Conservation (phyloP, 1,284 basidiomycete genomes). For the Boletus holoroseus region DNA sequence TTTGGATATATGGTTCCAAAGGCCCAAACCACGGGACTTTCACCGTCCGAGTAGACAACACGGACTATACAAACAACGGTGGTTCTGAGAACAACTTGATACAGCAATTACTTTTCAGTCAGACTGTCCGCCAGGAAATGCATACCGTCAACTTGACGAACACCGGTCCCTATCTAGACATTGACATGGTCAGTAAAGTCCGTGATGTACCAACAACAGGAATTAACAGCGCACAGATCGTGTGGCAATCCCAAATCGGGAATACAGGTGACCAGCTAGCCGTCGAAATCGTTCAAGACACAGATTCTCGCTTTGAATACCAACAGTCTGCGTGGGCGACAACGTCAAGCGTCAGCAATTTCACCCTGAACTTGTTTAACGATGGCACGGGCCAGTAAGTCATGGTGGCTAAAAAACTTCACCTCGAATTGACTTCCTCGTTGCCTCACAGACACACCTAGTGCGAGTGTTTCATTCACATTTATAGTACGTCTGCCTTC, state of each 20-base stretch:
- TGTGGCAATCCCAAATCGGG: constrained; percentile 29
- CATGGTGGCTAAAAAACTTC: background rate
- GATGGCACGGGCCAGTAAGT: constrained; percentile 33
- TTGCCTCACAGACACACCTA: constrained; percentile 23
- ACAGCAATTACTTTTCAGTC: constrained; percentile 27
- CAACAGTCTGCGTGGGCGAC: constrained; percentile 20
- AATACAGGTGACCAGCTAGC: constrained; percentile 14
- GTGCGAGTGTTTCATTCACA: constrained; percentile 26
- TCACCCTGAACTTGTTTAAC: constrained; percentile 23
- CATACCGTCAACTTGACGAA: constrained; percentile 31
- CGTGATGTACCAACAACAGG: background rate
- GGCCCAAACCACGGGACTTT: constrained; percentile 31
- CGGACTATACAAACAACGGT: constrained; percentile 7
- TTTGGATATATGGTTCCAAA: constrained; percentile 34
- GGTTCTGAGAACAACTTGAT: constrained; percentile 19
- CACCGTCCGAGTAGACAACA: constrained; percentile 28
- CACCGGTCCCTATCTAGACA: constrained; percentile 24
- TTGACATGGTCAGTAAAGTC: constrained; percentile 31
- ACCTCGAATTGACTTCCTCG: background rate
- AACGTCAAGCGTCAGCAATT: constrained; percentile 4
- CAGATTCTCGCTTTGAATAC: constrained; percentile 26
- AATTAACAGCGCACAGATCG: constrained; percentile 17
- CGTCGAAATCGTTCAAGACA: constrained; percentile 21
- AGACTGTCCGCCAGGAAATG: constrained; percentile 22
- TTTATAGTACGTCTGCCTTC: constrained; percentile 27